These are phyloP conservation scores for Exophiala dermatitidis DNA, from an alignment of 2,329 filamentous ascomycete species.

Conservation along the genomic window DNA sequence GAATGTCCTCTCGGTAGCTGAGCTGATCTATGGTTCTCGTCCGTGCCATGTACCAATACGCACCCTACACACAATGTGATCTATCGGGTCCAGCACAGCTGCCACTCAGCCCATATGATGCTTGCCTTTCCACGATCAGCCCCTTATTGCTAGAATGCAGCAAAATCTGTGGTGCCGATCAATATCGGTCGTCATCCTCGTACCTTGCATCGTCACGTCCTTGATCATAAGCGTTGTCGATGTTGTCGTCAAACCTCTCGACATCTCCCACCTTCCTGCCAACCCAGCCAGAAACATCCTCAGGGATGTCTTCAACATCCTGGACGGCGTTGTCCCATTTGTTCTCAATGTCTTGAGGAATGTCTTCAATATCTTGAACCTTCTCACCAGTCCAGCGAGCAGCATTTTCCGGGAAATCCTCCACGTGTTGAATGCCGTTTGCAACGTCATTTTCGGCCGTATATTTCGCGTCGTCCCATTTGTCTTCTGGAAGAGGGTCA, in stretches of 20 bases:
- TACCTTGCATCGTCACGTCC: conserved; percentile 29
- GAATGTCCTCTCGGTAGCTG: too few relatives aligned
- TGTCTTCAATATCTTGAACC: conserved; percentile 38
- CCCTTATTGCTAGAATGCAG: neutral
- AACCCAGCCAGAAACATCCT: conserved; percentile 35
- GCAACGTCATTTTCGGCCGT: conserved; percentile 29
- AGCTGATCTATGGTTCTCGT: too few relatives aligned
- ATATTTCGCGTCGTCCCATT: conserved; percentile 32
- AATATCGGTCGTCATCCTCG: conserved; percentile 4
- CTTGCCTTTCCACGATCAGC: neutral
- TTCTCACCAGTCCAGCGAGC: conserved; percentile 40
- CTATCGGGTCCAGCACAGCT: too few relatives aligned
- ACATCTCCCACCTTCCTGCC: conserved; percentile 40
- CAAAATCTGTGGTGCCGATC: neutral
- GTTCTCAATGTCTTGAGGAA: conserved; percentile 33
- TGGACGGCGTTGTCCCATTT: conserved; percentile 32
- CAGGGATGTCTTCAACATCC: conserved; percentile 32
- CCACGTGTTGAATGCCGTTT: conserved; percentile 28
- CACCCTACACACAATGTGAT: too few relatives aligned
- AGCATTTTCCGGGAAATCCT: conserved; percentile 39
- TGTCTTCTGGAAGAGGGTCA: conserved; percentile 28
- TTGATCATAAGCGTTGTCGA: conserved; percentile 41
- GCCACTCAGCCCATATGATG: too few relatives aligned
- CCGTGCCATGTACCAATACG: too few relatives aligned
- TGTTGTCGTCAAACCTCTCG: conserved; percentile 38